These are phyloP conservation scores for Botrytis sinoallii DNA, from an alignment of 2,329 filamentous ascomycete species.

Conservation along the genomic window DNA sequence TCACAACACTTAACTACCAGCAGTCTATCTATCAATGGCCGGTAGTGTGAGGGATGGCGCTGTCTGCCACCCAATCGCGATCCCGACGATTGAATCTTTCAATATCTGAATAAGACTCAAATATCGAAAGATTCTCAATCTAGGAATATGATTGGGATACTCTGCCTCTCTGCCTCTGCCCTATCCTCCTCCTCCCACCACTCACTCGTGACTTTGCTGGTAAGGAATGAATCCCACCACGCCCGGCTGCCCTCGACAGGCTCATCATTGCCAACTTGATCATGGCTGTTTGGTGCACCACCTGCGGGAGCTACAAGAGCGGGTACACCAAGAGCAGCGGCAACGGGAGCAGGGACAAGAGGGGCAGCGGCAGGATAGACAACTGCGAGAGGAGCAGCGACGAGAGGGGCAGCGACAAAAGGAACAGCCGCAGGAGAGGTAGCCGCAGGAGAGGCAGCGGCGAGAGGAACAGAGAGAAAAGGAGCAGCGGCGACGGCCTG, in stretches of 20 bases:
- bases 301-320: background rate
- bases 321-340: too few relatives aligned
- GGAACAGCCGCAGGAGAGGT: fast-evolving
- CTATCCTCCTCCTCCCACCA: background rate
- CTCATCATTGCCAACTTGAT: too few relatives aligned
- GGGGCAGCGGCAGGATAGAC: background rate
- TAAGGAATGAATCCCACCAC: fast-evolving
- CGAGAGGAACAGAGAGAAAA: too few relatives aligned
- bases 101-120: background rate
- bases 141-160: background rate
- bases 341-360: too few relatives aligned
- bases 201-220: fast-evolving
- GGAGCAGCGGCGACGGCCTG: too few relatives aligned
- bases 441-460: too few relatives aligned
- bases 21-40: background rate
- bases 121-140: background rate
- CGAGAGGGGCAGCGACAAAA: background rate
- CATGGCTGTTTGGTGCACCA: too few relatives aligned
- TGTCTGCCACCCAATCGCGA: background rate
- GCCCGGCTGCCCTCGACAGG: background rate
- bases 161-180: background rate
- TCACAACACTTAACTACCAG: too few relatives aligned
- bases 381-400: too few relatives aligned
- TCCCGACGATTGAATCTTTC: background rate
- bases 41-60: background rate